Conservation (phyloP, 345 rosid genomes). For the Linum tenue region DNA sequence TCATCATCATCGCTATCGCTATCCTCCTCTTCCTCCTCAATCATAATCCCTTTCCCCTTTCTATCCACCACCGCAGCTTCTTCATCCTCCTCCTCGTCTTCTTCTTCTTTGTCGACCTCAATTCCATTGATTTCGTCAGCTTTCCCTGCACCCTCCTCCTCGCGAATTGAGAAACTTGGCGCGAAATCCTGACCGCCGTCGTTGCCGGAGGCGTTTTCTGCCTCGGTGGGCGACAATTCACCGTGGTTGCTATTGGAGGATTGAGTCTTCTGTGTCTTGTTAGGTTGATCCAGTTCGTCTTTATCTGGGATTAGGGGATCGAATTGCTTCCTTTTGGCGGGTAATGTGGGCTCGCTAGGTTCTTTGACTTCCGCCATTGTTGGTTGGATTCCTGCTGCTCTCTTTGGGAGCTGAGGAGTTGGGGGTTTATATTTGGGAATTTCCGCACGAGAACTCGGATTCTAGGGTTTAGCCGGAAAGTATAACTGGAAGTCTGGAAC, state of each 20-base stretch:
- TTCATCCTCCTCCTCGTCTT: constrained; percentile 37
- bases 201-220: not conserved
- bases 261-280: not conserved
- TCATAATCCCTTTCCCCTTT: constrained; percentile 28
- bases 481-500: too few relatives aligned
- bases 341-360: not conserved
- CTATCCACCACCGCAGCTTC: constrained; percentile 18
- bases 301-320: not conserved
- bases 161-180: not conserved
- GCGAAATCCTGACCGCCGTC: not conserved
- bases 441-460: not conserved
- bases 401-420: not conserved
- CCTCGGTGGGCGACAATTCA: not conserved
- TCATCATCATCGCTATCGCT: constrained; percentile 5
- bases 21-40: constrained; percentile 35
- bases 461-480: not conserved
- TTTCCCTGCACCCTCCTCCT: constrained; percentile 14
- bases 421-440: not conserved
- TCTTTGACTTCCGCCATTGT: not conserved
- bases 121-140: not conserved
- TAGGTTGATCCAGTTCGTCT: not conserved
- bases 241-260: not conserved
- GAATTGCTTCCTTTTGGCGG: not conserved
- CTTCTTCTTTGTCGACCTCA: constrained; percentile 16
- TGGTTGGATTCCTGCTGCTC: constrained; percentile 14